Evolutionary conservation across 2,329 filamentous ascomycete genomes (phyloP).

Genomic region (Xylaria hypoxylon): DNA sequence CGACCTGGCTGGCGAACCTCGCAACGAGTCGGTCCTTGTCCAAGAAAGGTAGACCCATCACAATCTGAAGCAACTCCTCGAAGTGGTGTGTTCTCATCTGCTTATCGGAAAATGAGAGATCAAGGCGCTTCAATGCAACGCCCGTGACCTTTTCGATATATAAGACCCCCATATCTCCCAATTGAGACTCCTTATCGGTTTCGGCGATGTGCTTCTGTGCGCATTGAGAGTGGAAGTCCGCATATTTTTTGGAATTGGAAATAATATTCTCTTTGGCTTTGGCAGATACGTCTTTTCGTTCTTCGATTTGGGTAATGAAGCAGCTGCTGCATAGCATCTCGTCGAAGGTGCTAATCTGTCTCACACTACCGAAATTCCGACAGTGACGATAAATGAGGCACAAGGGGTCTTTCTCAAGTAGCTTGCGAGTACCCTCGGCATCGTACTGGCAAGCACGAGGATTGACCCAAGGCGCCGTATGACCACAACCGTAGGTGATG

Average conservation of each 20-base stretch:
- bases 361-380: constrained; percentile 1
- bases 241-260: not conserved
- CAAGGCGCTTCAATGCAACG: constrained; percentile 9
- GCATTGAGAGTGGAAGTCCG: not conserved
- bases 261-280: not conserved
- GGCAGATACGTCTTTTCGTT: not conserved
- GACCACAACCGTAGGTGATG: constrained; percentile 14
- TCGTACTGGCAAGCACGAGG: constrained; percentile 5
- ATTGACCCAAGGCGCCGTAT: not conserved
- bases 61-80: constrained; percentile 20
- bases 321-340: not conserved
- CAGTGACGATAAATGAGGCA: constrained; percentile 16
- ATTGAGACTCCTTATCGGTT: not conserved
- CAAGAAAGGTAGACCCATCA: constrained; percentile 5
- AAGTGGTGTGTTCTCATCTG: constrained; percentile 16
- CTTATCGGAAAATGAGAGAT: not conserved
- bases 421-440: not conserved
- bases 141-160: constrained; percentile 2
- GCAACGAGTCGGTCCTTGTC: constrained; percentile 10
- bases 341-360: constrained; percentile 3
- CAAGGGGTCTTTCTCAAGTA: not conserved
- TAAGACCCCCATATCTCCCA: not conserved
- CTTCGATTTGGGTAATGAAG: not conserved
- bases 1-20: constrained; percentile 16
- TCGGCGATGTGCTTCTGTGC: not conserved